phyloP scores from a whole-genome alignment of 768 basidiomycete species.

The Agaricus sinodeliciosus region DNA sequence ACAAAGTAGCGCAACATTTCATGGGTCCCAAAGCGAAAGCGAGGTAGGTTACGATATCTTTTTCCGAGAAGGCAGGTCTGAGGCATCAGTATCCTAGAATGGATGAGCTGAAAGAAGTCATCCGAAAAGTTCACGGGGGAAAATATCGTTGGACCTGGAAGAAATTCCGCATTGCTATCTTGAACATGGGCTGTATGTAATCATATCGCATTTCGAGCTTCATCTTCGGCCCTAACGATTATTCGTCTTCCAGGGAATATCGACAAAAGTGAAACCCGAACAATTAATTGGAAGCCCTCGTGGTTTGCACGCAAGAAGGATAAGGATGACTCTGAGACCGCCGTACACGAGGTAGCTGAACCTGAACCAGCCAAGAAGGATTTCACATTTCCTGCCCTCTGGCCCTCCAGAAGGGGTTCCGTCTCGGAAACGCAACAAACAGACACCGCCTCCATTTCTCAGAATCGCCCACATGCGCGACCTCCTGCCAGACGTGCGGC shows the following conservation, averaged over 20 bases:
- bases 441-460: neutral
- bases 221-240: neutral
- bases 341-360: conserved; percentile 12
- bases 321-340: conserved; percentile 24
- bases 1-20: conserved; percentile 73
- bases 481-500: neutral
- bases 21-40: conserved; percentile 65
- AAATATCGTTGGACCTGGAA: conserved; percentile 83
- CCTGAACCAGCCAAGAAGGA: conserved; percentile 15
- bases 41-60: conserved; percentile 26
- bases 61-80: neutral
- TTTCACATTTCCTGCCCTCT: conserved; percentile 19
- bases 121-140: conserved; percentile 68
- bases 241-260: conserved; percentile 51
- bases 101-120: conserved; percentile 64
- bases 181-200: conserved; percentile 74
- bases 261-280: conserved; percentile 50
- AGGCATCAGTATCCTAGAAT: conserved; percentile 30
- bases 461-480: neutral
- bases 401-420: conserved; percentile 22
- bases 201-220: neutral
- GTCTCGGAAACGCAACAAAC: conserved; percentile 10
- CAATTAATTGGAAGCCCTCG: conserved; percentile 50
- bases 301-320: conserved; percentile 50
- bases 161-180: conserved; percentile 72